Evolutionary conservation across 2,329 filamentous ascomycete genomes (phyloP).

Genomic region (Ambrosiella beaveri): DNA sequence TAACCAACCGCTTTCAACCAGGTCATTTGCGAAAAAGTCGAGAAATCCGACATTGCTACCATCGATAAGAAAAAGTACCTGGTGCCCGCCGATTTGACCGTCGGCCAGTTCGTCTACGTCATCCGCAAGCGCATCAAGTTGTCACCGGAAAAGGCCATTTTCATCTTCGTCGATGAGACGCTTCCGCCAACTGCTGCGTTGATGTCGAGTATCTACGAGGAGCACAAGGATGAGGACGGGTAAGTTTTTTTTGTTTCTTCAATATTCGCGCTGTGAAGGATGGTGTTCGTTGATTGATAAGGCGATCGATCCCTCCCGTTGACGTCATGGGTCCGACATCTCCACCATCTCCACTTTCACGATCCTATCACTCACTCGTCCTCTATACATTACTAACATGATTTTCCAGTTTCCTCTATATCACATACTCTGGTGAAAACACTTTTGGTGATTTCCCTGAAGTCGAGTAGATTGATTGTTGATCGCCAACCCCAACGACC

Average conservation of each 20-base stretch:
- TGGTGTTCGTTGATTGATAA: no score
- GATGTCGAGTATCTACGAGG: constrained; percentile 99
- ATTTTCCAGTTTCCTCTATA: constrained; percentile 69
- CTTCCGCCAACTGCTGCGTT: constrained; percentile 89
- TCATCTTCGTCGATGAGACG: constrained; percentile 99
- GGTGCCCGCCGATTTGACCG: constrained; percentile 90
- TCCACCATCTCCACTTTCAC: neutral
- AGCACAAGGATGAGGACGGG: constrained; percentile 79
- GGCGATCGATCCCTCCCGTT: no score
- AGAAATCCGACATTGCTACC: constrained; percentile 97
- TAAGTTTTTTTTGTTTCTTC: constrained; percentile 22
- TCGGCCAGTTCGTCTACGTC: constrained; percentile 99
- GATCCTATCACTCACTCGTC: neutral
- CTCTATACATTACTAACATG: neutral
- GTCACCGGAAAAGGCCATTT: constrained; percentile 98
- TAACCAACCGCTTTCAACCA: constrained; percentile 21
- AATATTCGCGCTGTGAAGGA: neutral
- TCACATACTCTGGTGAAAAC: constrained; percentile 99
- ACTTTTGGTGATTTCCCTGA: constrained; percentile 55
- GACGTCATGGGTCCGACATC: no score
- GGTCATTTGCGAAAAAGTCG: constrained; percentile 99
- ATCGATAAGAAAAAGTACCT: constrained; percentile 99
- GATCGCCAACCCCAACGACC: neutral
- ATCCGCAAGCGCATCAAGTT: constrained; percentile 99
- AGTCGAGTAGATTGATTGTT: constrained; percentile 19